These are phyloP conservation scores for Populus davidiana DNA, from an alignment of 345 rosid genomes.

Conservation along the genomic window DNA sequence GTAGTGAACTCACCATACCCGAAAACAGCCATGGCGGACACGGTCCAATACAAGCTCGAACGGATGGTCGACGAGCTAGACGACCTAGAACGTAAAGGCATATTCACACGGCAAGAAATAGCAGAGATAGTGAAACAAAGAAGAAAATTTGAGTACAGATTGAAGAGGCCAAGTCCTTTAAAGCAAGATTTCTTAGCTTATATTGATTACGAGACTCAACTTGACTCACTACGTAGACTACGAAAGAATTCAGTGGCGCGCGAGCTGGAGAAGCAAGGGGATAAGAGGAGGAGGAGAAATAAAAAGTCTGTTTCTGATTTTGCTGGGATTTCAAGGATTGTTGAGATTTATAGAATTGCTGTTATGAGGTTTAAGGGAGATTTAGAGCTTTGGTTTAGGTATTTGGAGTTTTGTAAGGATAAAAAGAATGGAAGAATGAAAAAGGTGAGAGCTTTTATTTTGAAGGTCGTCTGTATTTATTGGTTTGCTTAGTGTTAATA, in stretches of 20 bases:
- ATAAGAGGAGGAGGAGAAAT: conserved; percentile 33
- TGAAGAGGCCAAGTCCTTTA: conserved; percentile 85
- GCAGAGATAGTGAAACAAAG: conserved; percentile 82
- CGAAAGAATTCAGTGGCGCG: conserved; percentile 52
- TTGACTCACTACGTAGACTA: conserved; percentile 68
- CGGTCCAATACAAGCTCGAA: background rate
- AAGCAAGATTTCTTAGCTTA: conserved; percentile 79
- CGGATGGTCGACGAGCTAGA: background rate
- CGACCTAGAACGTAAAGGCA: background rate
- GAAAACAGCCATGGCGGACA: background rate
- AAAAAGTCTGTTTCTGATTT: conserved; percentile 64
- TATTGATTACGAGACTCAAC: conserved; percentile 72
- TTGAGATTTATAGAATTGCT: conserved; percentile 68
- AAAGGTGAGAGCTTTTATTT: conserved; percentile 44
- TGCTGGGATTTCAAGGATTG: conserved; percentile 58
- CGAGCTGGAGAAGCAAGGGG: conserved; percentile 24
- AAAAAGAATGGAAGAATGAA: conserved; percentile 80
- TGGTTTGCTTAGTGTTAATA: background rate
- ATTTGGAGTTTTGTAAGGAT: conserved; percentile 74
- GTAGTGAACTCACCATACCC: no score
- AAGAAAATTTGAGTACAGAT: conserved; percentile 85
- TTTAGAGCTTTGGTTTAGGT: conserved; percentile 75
- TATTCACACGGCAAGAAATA: conserved; percentile 65
- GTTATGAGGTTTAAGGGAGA: conserved; percentile 81
- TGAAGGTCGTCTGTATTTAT: background rate